phyloP scores from a whole-genome alignment of 106 monocot species.

The Dendrobium chrysotoxum region DNA sequence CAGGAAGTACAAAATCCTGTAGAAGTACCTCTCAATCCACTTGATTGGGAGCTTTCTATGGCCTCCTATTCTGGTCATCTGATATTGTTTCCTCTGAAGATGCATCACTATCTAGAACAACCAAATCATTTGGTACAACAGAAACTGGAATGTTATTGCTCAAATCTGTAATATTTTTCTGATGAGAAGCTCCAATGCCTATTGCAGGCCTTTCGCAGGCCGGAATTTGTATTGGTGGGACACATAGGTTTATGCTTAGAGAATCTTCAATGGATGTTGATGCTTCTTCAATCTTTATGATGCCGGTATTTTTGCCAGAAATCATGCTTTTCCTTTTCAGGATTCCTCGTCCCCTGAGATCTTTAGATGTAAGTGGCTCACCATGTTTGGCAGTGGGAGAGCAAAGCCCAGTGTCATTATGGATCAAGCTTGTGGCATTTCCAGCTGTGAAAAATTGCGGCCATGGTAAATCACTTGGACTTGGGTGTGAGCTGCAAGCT shows the following conservation, averaged over 20 bases:
- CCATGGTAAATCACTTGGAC: not conserved
- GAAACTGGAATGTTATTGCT: conserved; percentile 12
- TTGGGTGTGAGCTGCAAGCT: conserved; percentile 11
- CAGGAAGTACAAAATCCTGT: conserved; percentile 26
- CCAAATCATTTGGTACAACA: conserved; percentile 19
- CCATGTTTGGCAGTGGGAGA: not conserved
- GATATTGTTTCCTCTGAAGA: conserved; percentile 94
- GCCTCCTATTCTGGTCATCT: conserved; percentile 36
- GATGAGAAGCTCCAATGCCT: conserved; percentile 9
- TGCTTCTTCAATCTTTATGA: conserved; percentile 9
- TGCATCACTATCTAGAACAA: conserved; percentile 54
- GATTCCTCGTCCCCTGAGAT: conserved; percentile 28
- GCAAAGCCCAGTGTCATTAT: conserved; percentile 1
- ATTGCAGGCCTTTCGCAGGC: conserved; percentile 4
- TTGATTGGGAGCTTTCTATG: conserved; percentile 9
- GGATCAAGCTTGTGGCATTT: not conserved
- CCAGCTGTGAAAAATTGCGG: conserved; percentile 8
- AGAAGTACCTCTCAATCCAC: not conserved
- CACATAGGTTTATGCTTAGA: not conserved
- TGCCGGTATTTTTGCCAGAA: not conserved
- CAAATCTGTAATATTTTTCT: conserved; percentile 16
- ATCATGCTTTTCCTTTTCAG: conserved; percentile 33
- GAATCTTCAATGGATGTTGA: conserved; percentile 7
- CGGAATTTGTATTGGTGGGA: not conserved
- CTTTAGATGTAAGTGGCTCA: conserved; percentile 19